A percentile compares a stretch with the other conserved stretches of the same genome.
phyloP scores from a whole-genome alignment of 345 rosid species.

The Passiflora organensis region DNA sequence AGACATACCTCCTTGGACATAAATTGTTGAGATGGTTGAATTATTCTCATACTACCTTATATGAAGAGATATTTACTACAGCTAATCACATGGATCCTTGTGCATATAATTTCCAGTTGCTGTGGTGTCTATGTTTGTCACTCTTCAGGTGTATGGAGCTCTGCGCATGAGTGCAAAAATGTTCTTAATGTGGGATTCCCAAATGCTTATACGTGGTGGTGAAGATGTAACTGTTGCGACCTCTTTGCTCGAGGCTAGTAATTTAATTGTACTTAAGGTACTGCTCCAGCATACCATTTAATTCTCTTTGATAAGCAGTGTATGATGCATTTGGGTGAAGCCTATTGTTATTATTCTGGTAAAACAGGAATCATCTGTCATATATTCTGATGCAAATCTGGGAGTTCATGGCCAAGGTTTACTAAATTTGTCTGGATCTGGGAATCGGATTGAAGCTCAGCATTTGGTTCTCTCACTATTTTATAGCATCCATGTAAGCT shows the following conservation, averaged over 20 bases:
- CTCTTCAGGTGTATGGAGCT: slow-evolving; percentile 83
- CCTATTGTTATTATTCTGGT: background rate
- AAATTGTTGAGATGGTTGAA: slow-evolving; percentile 6
- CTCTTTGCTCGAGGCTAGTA: slow-evolving; percentile 89
- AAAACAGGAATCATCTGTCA: slow-evolving; percentile 81
- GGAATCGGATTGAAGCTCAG: slow-evolving; percentile 88
- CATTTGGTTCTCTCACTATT: slow-evolving; percentile 88
- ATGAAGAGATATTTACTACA: no score
- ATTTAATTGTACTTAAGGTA: slow-evolving; percentile 90
- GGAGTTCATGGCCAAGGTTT: slow-evolving; percentile 98
- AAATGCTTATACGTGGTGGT: slow-evolving; percentile 86
- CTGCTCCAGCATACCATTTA: background rate
- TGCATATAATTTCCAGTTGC: slow-evolving; percentile 9
- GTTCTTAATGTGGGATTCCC: slow-evolving; percentile 94
- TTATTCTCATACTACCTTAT: background rate
- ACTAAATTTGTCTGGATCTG: slow-evolving; percentile 86
- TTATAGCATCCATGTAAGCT: slow-evolving; percentile 80
- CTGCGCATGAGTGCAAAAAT: slow-evolving; percentile 93
- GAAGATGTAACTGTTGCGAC: slow-evolving; percentile 75
- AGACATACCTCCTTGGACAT: no score
- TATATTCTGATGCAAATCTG: slow-evolving; percentile 90
- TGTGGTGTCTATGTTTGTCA: slow-evolving; percentile 6
- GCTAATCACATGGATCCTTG: no score
- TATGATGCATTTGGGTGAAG: slow-evolving; percentile 14
- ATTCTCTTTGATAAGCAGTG: slow-evolving; percentile 13